These are phyloP conservation scores for Cicer judaicum DNA, from an alignment of 306 rosid species.

Conservation along the genomic window DNA sequence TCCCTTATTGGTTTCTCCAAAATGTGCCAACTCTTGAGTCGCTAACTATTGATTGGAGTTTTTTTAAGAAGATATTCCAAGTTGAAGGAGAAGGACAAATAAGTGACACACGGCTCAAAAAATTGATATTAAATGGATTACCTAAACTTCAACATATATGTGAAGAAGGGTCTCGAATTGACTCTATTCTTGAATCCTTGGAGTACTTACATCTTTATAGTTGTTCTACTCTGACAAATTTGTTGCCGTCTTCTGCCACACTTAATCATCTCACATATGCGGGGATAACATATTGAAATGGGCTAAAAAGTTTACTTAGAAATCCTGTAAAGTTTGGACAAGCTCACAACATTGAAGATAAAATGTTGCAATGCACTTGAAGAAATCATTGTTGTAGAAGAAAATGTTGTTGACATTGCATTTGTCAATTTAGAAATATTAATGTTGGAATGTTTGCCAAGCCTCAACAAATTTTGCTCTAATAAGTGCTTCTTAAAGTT, in stretches of 20 bases:
- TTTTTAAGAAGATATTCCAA: neutral
- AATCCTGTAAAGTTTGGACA: neutral
- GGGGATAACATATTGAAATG: neutral
- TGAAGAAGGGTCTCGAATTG: neutral
- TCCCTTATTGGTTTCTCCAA: neutral
- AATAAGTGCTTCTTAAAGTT: neutral
- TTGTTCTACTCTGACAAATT: neutral
- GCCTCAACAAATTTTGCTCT: neutral
- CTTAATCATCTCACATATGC: neutral
- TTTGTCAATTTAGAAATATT: neutral
- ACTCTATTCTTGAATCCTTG: neutral
- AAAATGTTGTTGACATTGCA: neutral
- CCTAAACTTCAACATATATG: neutral
- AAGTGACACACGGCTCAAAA: neutral
- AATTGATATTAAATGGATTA: neutral
- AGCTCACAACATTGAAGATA: neutral
- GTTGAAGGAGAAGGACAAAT: neutral
- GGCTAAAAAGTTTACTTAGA: neutral
- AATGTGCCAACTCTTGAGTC: neutral
- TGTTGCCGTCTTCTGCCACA: neutral
- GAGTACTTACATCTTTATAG: neutral
- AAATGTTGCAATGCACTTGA: neutral
- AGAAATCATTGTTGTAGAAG: neutral
- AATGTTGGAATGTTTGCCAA: neutral
- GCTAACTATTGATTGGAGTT: neutral